Conservation (phyloP, 2,329 filamentous ascomycete genomes). For the Trichophyton verrucosum region DNA sequence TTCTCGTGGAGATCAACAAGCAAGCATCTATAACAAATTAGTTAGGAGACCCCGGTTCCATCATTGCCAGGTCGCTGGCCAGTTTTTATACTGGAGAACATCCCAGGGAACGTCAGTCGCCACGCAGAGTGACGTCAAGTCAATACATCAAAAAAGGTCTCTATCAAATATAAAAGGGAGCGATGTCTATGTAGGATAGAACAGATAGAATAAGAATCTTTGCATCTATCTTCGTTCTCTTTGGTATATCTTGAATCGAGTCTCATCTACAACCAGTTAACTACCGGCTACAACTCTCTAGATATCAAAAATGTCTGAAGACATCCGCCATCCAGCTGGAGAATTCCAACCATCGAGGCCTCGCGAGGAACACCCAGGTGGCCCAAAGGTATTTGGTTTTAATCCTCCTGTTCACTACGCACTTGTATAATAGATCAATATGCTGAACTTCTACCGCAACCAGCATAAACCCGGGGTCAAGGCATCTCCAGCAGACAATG, state of each 20-base stretch:
- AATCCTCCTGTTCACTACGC: no score
- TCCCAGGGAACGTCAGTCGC: neutral
- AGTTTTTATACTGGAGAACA: neutral
- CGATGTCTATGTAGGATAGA: neutral
- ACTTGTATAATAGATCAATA: no score
- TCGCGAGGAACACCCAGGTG: neutral
- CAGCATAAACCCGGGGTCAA: conserved; percentile 54
- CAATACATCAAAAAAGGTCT: neutral
- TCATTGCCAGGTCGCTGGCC: neutral
- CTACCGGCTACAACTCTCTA: neutral
- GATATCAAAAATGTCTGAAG: neutral
- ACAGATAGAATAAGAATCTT: neutral
- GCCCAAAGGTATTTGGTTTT: neutral
- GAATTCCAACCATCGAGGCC: conserved; percentile 2
- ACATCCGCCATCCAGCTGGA: neutral
- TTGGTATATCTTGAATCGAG: no score
- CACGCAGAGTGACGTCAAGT: neutral
- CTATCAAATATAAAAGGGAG: neutral
- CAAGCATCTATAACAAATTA: no score
- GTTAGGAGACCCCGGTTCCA: neutral
- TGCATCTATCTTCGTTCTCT: neutral
- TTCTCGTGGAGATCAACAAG: no score
- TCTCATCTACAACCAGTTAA: no score
- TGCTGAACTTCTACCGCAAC: no score
- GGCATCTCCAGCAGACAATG: conserved; percentile 43